Percentiles rank a stretch among this genome's conserved stretches.
Evolutionary conservation across 768 basidiomycete genomes (phyloP).

Genomic region (Strobilomyces dryophilus): DNA sequence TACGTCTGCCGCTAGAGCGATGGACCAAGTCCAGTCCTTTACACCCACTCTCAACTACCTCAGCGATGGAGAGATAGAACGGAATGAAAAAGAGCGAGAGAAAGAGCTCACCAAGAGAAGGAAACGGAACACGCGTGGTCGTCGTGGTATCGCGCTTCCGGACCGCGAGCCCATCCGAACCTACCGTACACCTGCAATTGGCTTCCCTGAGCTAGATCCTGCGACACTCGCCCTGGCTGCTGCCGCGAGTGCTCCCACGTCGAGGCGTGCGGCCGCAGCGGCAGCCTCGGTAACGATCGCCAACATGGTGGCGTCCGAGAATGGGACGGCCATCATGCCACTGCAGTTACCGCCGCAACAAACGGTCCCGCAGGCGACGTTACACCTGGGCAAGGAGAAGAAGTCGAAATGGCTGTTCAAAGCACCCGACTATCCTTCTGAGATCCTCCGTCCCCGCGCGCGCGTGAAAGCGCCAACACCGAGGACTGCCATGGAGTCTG

Average conservation of each 20-base stretch:
- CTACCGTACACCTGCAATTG: slow-evolving; percentile 83
- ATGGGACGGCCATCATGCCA: slow-evolving; percentile 57
- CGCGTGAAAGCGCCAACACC: slow-evolving; percentile 54
- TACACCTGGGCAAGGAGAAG: slow-evolving; percentile 55
- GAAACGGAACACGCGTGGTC: slow-evolving; percentile 78
- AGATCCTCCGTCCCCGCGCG: slow-evolving; percentile 59
- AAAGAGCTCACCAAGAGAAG: slow-evolving; percentile 85
- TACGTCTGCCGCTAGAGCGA: slow-evolving; percentile 61
- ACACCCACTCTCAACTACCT: slow-evolving; percentile 90
- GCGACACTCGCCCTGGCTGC: slow-evolving; percentile 63
- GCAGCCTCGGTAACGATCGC: slow-evolving; percentile 83
- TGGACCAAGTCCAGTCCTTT: slow-evolving; percentile 73
- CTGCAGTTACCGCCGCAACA: slow-evolving; percentile 42
- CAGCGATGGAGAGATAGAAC: slow-evolving; percentile 84
- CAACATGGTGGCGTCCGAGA: slow-evolving; percentile 90
- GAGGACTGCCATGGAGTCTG: slow-evolving; percentile 65
- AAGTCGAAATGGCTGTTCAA: slow-evolving; percentile 71
- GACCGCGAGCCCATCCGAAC: slow-evolving; percentile 93
- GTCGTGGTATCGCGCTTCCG: slow-evolving; percentile 77
- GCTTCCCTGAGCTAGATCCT: slow-evolving; percentile 75
- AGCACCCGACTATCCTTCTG: slow-evolving; percentile 53
- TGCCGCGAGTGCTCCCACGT: slow-evolving; percentile 63
- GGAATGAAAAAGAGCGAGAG: slow-evolving; percentile 89
- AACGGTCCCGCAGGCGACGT: slow-evolving; percentile 27
- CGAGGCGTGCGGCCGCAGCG: slow-evolving; percentile 80